Conservation (phyloP, 257 asterid genomes). For the Ehretia macrophylla region DNA sequence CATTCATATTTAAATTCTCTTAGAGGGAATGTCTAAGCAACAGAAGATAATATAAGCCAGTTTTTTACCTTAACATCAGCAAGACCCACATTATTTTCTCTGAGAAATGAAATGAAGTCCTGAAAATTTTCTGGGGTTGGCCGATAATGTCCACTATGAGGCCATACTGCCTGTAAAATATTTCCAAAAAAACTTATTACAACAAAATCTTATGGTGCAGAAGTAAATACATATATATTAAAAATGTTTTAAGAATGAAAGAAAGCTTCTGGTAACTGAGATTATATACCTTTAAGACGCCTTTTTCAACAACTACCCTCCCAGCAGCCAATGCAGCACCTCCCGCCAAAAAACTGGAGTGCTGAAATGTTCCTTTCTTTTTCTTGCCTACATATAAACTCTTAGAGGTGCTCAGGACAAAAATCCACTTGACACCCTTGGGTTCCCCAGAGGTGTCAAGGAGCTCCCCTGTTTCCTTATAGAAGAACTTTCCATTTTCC, state of each 20-base stretch:
- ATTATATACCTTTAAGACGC: conserved; percentile 35
- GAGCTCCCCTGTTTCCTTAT: conserved; percentile 44
- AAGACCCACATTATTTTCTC: conserved; percentile 46
- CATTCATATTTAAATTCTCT: background rate
- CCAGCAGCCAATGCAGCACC: conserved; percentile 74
- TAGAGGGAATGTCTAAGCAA: background rate
- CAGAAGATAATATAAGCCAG: background rate
- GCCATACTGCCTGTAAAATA: conserved; percentile 50
- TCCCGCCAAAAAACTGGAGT: conserved; percentile 68
- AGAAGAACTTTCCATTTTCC: conserved; percentile 46
- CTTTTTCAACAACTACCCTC: conserved; percentile 51
- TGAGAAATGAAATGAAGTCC: conserved; percentile 48
- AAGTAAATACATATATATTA: background rate
- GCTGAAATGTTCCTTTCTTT: conserved; percentile 62
- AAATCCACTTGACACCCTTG: conserved; percentile 50
- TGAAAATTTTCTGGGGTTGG: conserved; percentile 63
- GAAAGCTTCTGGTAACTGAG: background rate
- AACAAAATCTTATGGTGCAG: background rate
- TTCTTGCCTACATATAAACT: conserved; percentile 48
- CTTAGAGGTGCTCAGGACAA: conserved; percentile 53
- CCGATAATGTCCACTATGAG: conserved; percentile 66
- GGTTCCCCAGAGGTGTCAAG: conserved; percentile 36
- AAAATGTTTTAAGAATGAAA: background rate
- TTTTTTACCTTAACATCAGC: conserved; percentile 50
- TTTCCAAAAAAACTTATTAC: background rate